Conservation (phyloP, 2,329 filamentous ascomycete genomes). For the Juglanconis oblonga region DNA sequence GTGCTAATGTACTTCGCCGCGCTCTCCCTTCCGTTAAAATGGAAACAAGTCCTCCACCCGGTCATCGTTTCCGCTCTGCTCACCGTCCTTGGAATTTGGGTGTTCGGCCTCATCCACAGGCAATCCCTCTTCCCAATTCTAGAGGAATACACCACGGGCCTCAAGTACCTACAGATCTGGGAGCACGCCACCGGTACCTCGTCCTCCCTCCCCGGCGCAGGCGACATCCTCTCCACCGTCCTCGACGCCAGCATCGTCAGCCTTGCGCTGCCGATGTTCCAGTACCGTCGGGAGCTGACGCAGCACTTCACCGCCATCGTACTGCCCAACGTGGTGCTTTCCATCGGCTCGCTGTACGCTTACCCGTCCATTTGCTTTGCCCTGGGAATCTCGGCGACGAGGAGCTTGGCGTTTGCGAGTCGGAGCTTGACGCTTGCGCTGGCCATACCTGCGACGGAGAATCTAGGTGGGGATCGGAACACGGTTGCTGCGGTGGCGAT, state of each 20-base stretch:
- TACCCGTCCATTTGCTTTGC: slow-evolving; percentile 55
- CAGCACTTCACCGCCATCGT: slow-evolving; percentile 53
- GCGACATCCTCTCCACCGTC: slow-evolving; percentile 52
- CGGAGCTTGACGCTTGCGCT: slow-evolving; percentile 58
- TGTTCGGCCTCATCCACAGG: slow-evolving; percentile 42
- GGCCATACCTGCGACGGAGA: slow-evolving; percentile 54
- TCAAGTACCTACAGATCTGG: slow-evolving; percentile 53
- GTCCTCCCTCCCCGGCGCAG: slow-evolving; percentile 46
- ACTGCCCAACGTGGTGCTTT: slow-evolving; percentile 49
- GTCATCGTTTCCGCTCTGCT: slow-evolving; percentile 54
- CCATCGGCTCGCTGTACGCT: slow-evolving; percentile 51
- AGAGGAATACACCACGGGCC: slow-evolving; percentile 47
- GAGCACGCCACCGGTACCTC: slow-evolving; percentile 25
- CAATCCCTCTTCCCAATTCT: slow-evolving; percentile 40
- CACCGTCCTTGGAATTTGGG: slow-evolving; percentile 52
- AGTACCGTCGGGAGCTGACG: slow-evolving; percentile 54
- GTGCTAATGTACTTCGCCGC: slow-evolving; percentile 51
- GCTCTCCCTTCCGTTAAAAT: slow-evolving; percentile 44
- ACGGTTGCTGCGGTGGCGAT: slow-evolving; percentile 56
- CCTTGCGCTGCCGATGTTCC: slow-evolving; percentile 59
- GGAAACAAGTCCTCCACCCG: slow-evolving; percentile 54
- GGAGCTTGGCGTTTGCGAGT: slow-evolving; percentile 54
- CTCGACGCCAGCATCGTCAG: slow-evolving; percentile 59
- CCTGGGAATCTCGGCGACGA: slow-evolving; percentile 50
- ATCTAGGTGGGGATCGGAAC: slow-evolving; percentile 54